phyloP scores from a whole-genome alignment of 176 grass and related monocot genomes.

The Rhynchospora pubera region DNA sequence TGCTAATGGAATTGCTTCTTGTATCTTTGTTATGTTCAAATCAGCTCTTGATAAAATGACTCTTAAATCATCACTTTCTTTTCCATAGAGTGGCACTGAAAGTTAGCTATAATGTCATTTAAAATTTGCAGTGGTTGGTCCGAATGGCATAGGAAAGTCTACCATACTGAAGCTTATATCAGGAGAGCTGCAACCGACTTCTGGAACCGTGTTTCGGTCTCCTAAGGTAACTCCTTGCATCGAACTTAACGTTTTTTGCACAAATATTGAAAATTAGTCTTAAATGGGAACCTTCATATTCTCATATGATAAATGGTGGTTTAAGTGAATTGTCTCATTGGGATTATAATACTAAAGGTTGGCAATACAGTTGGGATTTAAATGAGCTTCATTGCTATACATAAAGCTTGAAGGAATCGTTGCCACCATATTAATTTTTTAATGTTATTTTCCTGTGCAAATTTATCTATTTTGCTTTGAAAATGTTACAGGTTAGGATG shows the following conservation, averaged over 20 bases:
- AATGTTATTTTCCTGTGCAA: conserved; percentile 16
- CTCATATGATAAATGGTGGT: background rate
- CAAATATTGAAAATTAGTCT: background rate
- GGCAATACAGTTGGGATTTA: background rate
- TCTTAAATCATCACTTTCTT: background rate
- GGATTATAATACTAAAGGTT: background rate
- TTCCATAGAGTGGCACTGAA: background rate
- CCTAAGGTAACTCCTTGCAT: conserved; percentile 54
- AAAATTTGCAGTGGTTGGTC: conserved; percentile 76
- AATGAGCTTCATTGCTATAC: background rate
- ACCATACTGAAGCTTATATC: conserved; percentile 97
- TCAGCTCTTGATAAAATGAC: background rate
- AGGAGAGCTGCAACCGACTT: conserved; percentile 94
- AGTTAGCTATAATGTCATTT: conserved; percentile 1
- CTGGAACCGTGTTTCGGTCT: conserved; percentile 85
- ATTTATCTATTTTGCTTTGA: background rate
- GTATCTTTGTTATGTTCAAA: background rate
- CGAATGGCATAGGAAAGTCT: conserved; percentile 97
- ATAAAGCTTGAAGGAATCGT: background rate
- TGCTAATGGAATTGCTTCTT: background rate
- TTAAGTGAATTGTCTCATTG: background rate
- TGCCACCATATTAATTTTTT: background rate
- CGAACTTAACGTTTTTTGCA: background rate
- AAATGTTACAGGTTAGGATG: conserved; percentile 64
- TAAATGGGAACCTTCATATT: background rate